Evolutionary conservation across 2,329 filamentous ascomycete genomes (phyloP).

Genomic region (Claviceps africana): DNA sequence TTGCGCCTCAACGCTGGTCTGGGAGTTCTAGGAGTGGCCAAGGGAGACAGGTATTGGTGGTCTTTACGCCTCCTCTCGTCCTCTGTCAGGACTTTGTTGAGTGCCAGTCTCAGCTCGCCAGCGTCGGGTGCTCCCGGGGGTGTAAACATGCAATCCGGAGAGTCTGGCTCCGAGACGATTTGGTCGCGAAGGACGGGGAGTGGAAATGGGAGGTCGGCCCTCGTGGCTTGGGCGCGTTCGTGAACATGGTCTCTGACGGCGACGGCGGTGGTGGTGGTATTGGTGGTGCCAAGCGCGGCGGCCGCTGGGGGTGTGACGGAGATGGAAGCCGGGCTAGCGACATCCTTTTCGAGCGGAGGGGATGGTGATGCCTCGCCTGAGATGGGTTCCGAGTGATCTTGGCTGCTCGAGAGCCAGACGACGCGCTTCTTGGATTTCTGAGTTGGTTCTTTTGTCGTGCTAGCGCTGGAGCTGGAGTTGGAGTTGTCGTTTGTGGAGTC

Average conservation of each 20-base stretch:
- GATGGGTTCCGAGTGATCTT: slow-evolving; percentile 8
- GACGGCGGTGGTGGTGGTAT: too few species aligned
- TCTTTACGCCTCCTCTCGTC: slow-evolving; percentile 12
- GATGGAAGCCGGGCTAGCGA: slow-evolving; percentile 9
- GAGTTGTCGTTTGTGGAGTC: slow-evolving; percentile 16
- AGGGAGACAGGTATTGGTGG: slow-evolving; percentile 2
- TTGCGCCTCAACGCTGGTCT: slow-evolving; percentile 28
- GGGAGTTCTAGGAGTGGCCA: slow-evolving; percentile 11
- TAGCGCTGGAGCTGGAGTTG: slow-evolving; percentile 11
- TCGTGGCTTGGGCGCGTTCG: not conserved
- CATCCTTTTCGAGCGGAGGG: slow-evolving; percentile 4
- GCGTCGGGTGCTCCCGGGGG: slow-evolving; percentile 24
- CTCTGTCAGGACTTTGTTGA: slow-evolving; percentile 24
- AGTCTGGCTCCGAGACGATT: not conserved
- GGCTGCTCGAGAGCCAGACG: slow-evolving; percentile 21
- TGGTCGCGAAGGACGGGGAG: not conserved
- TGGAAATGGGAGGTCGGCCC: not conserved
- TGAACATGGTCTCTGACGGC: not conserved
- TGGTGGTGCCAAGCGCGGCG: too few species aligned
- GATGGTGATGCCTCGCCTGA: slow-evolving; percentile 4
- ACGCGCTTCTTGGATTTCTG: slow-evolving; percentile 28
- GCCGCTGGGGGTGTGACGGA: not conserved
- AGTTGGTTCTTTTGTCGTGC: slow-evolving; percentile 13
- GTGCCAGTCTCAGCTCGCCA: slow-evolving; percentile 22
- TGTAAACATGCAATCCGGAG: slow-evolving; percentile 11